Base-by-base conservation (phyloP, 306 rosid genomes). In the Prunus davidiana region DNA sequence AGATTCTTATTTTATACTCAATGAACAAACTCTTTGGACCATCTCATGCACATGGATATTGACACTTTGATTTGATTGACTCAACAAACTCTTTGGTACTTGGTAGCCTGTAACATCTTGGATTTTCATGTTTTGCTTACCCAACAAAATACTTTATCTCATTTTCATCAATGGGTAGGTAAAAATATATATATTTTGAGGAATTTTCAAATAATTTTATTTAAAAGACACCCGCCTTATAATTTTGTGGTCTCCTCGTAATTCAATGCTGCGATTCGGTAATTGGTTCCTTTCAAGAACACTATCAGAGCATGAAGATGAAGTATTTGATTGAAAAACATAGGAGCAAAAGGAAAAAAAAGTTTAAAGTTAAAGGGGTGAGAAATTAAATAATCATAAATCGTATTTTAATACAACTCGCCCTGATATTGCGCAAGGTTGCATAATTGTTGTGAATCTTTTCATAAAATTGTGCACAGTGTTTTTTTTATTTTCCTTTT, bases 61-160 rank as follows among this genome's bases (percentile, higher is more conserved):
- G 60, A 49, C 73, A 18, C 41, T 34, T 5, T 34, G 41, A 34
- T 55, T 60, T 55, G 27, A 61, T 38, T 27, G 10, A 75, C 38
- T 38, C 64, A 16, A 16, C 73, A 22, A 76, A 30, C 57, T 34
- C 30, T 67, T 38, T 65, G 56, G 54, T 51, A 76, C 66, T 67
- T 24, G 56, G 56, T 76, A 65, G 56, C 18, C 66, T 52, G 34
- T 64, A 64, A 32, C 41, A 76, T 76, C 52, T 20, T 34, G 3
- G 5, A 20, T 20, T 65, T 14, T 65, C 46, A 76, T 52, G 46
- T 51, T 22, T 6, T 57, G 41, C 67, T 14, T 10, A 60, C 76
- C 43, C 30, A 57, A 55, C 22, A 71, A 55, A 38, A 8, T 28
- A 18, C 62, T 6, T 18, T 1, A 56, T 20, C 43, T 38, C 43